Evolutionary conservation across 83 land plant genomes (phyloP).

Genomic region (Isoetes engelmannii): DNA sequence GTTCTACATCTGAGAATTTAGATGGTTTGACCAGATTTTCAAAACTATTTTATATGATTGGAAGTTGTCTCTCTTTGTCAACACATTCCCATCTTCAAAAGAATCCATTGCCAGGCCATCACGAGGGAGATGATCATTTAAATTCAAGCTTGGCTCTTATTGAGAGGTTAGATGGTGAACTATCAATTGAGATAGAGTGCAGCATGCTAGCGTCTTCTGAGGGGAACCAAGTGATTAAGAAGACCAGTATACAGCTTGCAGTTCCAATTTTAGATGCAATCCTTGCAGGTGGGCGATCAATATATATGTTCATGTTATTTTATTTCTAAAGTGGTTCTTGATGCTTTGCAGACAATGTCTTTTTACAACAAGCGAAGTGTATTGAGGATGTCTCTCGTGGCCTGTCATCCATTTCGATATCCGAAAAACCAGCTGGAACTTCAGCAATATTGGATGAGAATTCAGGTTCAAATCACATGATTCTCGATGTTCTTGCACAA

Average conservation of each 20-base stretch:
- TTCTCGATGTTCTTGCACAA: too few species aligned
- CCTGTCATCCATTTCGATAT: too few species aligned
- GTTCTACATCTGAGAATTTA: not conserved
- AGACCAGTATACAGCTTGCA: not conserved
- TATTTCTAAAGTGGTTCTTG: too few species aligned
- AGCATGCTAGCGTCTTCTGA: not conserved
- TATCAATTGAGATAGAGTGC: constrained; percentile 14
- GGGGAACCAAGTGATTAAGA: too few species aligned
- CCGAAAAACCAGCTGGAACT: too few species aligned
- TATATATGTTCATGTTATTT: too few species aligned
- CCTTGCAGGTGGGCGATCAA: not conserved
- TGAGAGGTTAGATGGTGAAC: constrained; percentile 24
- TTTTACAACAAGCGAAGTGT: too few species aligned
- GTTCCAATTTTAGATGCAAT: not conserved
- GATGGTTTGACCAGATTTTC: not conserved
- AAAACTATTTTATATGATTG: not conserved
- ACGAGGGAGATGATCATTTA: not conserved
- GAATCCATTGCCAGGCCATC: not conserved
- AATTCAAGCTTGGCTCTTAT: constrained; percentile 7
- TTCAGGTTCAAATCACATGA: too few species aligned
- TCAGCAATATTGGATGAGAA: too few species aligned
- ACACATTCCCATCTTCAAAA: not conserved
- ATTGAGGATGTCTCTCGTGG: too few species aligned
- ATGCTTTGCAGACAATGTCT: too few species aligned
- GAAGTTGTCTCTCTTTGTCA: not conserved